These are phyloP conservation scores for Pythium apleroticum DNA, from an alignment of 352 stramenopile species.

Conservation along the genomic window DNA sequence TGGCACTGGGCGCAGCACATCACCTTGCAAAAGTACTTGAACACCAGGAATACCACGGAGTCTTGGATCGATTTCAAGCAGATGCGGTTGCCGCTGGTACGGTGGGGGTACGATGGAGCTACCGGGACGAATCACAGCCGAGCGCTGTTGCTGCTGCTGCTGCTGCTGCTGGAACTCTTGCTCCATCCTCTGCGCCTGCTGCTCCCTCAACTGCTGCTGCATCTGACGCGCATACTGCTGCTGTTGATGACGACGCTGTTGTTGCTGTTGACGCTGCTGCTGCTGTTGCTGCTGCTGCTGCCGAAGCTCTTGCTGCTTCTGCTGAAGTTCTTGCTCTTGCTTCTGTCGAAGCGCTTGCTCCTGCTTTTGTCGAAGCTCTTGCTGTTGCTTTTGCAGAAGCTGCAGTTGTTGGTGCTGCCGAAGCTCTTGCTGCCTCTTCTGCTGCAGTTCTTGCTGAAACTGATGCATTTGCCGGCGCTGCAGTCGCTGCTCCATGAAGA, in stretches of 20 bases:
- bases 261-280: slow-evolving; percentile 23
- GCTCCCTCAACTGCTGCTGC: slow-evolving; percentile 12
- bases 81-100: slow-evolving; percentile 9
- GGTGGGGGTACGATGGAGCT: slow-evolving; percentile 15
- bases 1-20: background rate
- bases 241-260: slow-evolving; percentile 9
- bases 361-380: background rate
- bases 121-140: slow-evolving; percentile 13
- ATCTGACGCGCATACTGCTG: slow-evolving; percentile 24
- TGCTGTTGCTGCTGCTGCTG: slow-evolving; percentile 13
- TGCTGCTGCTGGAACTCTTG: slow-evolving; percentile 16
- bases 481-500: background rate
- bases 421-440: background rate
- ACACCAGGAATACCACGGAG: slow-evolving; percentile 2
- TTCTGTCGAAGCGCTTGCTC: background rate
- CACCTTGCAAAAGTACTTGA: background rate
- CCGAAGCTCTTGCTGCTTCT: background rate
- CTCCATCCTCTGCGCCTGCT: slow-evolving; percentile 1
- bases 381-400: background rate
- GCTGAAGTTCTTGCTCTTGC: background rate
- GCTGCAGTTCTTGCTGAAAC: background rate
- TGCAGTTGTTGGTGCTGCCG: background rate
- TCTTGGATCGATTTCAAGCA: slow-evolving; percentile 11
- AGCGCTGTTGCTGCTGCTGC: slow-evolving; percentile 18
- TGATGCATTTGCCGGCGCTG: background rate